phyloP scores from a whole-genome alignment of 2,329 filamentous ascomycete species.

The Trichophyton verrucosum region DNA sequence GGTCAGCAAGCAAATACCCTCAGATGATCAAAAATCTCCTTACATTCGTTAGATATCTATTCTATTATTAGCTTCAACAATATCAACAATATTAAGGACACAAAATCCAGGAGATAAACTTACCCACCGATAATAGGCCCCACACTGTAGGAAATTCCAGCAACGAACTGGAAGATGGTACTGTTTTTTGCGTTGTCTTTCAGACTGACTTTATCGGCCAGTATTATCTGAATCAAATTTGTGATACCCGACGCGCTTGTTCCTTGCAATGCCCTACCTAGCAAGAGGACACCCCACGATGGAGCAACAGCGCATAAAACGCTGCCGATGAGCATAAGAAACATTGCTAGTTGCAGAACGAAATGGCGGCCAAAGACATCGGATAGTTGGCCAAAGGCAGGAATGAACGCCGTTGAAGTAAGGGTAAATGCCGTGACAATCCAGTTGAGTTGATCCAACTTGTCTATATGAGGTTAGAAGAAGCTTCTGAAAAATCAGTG shows the following conservation, averaged over 20 bases:
- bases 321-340: conserved; percentile 48
- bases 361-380: conserved; percentile 54
- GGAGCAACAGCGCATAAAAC: conserved; percentile 48
- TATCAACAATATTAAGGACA: not conserved
- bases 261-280: conserved; percentile 53
- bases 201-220: conserved; percentile 52
- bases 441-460: conserved; percentile 52
- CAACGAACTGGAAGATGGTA: conserved; percentile 48
- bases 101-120: conserved; percentile 7
- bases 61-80: not conserved
- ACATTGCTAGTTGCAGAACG: conserved; percentile 45
- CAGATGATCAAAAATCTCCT: conserved; percentile 4
- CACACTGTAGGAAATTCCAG: conserved; percentile 47
- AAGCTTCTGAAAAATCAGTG: not conserved
- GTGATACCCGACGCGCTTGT: conserved; percentile 49
- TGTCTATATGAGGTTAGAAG: conserved; percentile 22
- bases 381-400: conserved; percentile 51
- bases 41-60: conserved; percentile 24
- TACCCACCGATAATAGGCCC: conserved; percentile 50
- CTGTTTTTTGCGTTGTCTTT: conserved; percentile 51
- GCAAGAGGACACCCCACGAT: conserved; percentile 47
- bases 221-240: conserved; percentile 49
- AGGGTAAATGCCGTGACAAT: conserved; percentile 58
- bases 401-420: conserved; percentile 54
- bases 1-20: conserved; percentile 36